Conservation (phyloP, 495 filamentous ascomycete species). For the Pseudevernia furfuracea region DNA sequence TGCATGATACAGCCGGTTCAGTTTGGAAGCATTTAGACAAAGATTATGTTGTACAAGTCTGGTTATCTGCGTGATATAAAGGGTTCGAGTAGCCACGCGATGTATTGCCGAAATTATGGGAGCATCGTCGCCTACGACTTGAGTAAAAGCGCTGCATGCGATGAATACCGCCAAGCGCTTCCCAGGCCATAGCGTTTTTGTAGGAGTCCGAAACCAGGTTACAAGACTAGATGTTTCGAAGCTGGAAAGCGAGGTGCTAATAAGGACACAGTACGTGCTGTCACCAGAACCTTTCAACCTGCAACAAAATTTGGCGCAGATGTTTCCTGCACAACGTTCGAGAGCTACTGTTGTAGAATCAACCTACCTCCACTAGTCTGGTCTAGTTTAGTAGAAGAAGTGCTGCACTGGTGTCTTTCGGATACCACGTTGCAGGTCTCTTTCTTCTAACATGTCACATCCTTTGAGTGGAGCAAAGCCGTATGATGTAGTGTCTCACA, state of each 20-base stretch:
- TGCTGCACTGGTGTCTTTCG: neutral
- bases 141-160: neutral
- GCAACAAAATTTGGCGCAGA: neutral
- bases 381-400: neutral
- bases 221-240: neutral
- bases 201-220: neutral
- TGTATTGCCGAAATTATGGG: neutral
- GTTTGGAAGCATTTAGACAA: neutral
- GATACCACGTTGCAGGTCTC: neutral
- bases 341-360: neutral
- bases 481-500: slow-evolving; percentile 41
- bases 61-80: neutral
- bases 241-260: neutral
- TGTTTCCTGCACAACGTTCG: neutral
- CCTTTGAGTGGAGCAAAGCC: neutral
- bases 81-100: neutral
- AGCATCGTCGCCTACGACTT: neutral
- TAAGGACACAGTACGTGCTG: neutral
- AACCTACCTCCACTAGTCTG: neutral
- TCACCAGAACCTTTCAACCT: neutral
- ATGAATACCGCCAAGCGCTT: neutral
- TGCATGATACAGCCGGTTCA: no score
- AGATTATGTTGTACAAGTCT: neutral
- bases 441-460: neutral
- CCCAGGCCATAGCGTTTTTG: neutral